These are phyloP conservation scores for Saturnispora serradocipensis DNA, from an alignment of 805 yeast species.

Conservation along the genomic window DNA sequence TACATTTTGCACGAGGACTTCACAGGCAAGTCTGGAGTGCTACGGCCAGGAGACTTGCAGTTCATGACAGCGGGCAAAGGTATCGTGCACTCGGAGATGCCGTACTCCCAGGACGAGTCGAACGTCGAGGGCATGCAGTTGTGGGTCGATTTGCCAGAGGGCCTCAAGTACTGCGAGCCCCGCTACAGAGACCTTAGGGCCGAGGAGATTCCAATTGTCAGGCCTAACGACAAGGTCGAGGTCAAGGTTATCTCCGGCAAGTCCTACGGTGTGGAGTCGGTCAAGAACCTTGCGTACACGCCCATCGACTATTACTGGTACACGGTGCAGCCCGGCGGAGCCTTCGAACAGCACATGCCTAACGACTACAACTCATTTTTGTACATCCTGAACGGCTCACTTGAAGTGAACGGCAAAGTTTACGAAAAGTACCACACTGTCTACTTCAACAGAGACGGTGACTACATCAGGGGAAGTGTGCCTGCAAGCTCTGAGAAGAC, in stretches of 20 bases:
- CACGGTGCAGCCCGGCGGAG: conserved; percentile 55
- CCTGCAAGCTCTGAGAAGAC: conserved; percentile 39
- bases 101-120: conserved; percentile 46
- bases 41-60: conserved; percentile 77
- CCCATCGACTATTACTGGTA: conserved; percentile 70
- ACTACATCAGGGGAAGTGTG: conserved; percentile 42
- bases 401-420: conserved; percentile 34
- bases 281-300: conserved; percentile 69
- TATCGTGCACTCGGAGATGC: conserved; percentile 81
- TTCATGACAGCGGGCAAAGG: conserved; percentile 94
- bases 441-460: conserved; percentile 67
- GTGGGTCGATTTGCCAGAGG: conserved; percentile 77
- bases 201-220: conserved; percentile 61
- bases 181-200: conserved; percentile 69
- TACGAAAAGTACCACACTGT: conserved; percentile 41
- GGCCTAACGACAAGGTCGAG: conserved; percentile 51
- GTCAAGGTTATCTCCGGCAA: conserved; percentile 74
- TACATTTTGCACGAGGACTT: conserved; percentile 77
- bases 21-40: conserved; percentile 72
- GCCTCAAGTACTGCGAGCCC: conserved; percentile 55
- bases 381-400: conserved; percentile 55
- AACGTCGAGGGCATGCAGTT: conserved; percentile 62
- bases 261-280: conserved; percentile 66
- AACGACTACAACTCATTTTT: conserved; percentile 57
- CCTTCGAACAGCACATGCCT: conserved; percentile 51